Conservation (phyloP, 768 basidiomycete genomes). For the Ramaria rubella region DNA sequence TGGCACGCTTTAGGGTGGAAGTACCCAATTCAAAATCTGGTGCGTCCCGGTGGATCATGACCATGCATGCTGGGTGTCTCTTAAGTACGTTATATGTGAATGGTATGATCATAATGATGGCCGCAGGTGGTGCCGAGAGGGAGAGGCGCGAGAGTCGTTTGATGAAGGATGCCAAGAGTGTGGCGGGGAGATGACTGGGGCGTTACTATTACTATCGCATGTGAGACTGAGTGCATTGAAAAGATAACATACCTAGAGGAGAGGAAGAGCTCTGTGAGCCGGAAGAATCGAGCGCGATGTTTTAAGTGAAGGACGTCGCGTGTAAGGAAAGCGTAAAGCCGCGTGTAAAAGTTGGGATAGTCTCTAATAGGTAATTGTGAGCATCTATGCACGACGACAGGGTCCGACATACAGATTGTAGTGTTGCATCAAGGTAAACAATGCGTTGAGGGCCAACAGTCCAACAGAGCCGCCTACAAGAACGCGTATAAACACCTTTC, state of each 20-base stretch:
- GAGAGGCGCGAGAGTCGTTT: constrained; percentile 85
- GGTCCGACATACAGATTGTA: constrained; percentile 77
- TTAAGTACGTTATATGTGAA: constrained; percentile 94
- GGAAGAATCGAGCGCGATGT: constrained; percentile 91
- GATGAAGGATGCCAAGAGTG: constrained; percentile 90
- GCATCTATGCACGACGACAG: not conserved
- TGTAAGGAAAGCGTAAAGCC: constrained; percentile 85
- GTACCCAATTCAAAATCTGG: constrained; percentile 16
- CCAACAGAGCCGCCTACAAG: constrained; percentile 80
- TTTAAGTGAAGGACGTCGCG: constrained; percentile 84
- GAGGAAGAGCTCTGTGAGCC: constrained; percentile 84
- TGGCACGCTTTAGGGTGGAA: not conserved
- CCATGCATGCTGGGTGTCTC: constrained; percentile 85
- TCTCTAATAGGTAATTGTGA: constrained; percentile 47
- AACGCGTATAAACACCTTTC: no score
- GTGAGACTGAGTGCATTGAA: no score
- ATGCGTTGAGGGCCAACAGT: constrained; percentile 81
- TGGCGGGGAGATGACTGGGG: constrained; percentile 76
- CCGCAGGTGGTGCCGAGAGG: constrained; percentile 81
- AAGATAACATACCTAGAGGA: constrained; percentile 77
- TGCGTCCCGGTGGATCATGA: constrained; percentile 72
- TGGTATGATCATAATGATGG: constrained; percentile 84
- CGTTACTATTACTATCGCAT: not conserved
- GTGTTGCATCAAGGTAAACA: constrained; percentile 86
- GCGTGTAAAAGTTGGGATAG: constrained; percentile 91